These are phyloP conservation scores for Dactylellina leptospora DNA, from an alignment of 2,329 filamentous ascomycete genomes.

Conservation along the genomic window DNA sequence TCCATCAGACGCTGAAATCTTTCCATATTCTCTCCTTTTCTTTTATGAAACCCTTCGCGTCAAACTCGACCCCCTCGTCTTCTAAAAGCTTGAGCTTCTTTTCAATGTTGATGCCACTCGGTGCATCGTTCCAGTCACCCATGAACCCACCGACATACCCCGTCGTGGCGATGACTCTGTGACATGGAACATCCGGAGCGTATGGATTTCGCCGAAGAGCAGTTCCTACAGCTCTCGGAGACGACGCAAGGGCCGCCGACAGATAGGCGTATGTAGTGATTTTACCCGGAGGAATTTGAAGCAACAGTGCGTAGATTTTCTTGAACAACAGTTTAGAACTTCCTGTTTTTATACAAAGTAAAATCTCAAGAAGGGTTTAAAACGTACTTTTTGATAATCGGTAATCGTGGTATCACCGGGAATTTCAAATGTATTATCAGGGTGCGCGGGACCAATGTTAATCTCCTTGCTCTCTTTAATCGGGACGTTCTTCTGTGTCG, in stretches of 20 bases:
- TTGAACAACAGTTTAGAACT: constrained; percentile 12
- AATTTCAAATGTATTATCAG: constrained; percentile 43
- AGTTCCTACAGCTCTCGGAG: constrained; percentile 79
- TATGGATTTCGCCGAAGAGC: constrained; percentile 79
- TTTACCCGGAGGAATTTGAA: constrained; percentile 77
- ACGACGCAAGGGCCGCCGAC: constrained; percentile 73
- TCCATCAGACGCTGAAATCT: constrained; percentile 59
- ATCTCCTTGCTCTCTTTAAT: constrained; percentile 2
- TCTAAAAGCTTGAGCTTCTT: constrained; percentile 72
- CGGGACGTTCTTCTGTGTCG: background rate
- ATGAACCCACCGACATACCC: constrained; percentile 75
- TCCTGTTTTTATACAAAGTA: background rate
- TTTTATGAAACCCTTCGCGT: constrained; percentile 69
- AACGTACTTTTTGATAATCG: constrained; percentile 35
- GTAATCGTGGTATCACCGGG: constrained; percentile 20
- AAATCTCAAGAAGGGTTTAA: background rate
- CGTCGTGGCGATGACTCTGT: constrained; percentile 78
- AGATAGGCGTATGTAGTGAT: constrained; percentile 82
- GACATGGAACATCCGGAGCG: constrained; percentile 81
- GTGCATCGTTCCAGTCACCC: constrained; percentile 71
- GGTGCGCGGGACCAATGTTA: constrained; percentile 21
- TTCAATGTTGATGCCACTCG: constrained; percentile 70
- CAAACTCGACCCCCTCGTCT: constrained; percentile 72
- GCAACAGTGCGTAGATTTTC: constrained; percentile 73
- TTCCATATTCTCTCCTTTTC: constrained; percentile 63